Evolutionary conservation across 192 early-diverging fungal species (phyloP), one percentile per base, ranked within the genome.

Genomic region (Coemansia umbellata): DNA sequence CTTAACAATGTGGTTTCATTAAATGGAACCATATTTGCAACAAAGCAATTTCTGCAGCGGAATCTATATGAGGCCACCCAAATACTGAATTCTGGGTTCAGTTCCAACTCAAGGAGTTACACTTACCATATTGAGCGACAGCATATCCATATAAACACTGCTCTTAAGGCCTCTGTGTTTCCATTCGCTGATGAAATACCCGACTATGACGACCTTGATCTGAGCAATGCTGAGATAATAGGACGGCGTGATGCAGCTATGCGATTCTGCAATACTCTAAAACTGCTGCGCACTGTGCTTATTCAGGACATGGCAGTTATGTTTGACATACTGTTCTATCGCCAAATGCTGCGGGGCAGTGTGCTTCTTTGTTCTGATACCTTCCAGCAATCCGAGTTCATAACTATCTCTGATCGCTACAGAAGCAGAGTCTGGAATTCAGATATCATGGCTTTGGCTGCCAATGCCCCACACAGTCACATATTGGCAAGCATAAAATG

Each of bases 111-210:
- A 22, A 5, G 23, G 13, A 17, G 15, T 4, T 15, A 30, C n/a
- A 4, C 58, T 3, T 53, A 59, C 31, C n/a, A 23, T 10, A 52
- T 68, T 1, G 33, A 53, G 17, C 66, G 66, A 9, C 53, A 59
- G 17, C 18, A 37, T 9, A 44, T 43, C 45, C 23, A 13, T 4
- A 44, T 32, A 17, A 18, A 48, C 4, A 23, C 14, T 0, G 30
- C 21, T 3, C 54, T 69, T 0, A 49, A 57, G 30, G 53, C 53
- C 3, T 18, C 11, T 18, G 58, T 76, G 3, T 76, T 76, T 21
- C 66, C 73, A 24, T 76, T 76, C 50, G 58, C 55, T 15, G 66
- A 69, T 17, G 35, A 50, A 5, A n/a, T 70, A 26, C 60, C 61
- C 19, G 44, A 42, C 17, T 52, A n/a, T 42, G 39, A 49, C 37